These are phyloP conservation scores for Hanseniaspora pseudoguilliermondii DNA, from an alignment of 805 yeast genomes.

Conservation along the genomic window DNA sequence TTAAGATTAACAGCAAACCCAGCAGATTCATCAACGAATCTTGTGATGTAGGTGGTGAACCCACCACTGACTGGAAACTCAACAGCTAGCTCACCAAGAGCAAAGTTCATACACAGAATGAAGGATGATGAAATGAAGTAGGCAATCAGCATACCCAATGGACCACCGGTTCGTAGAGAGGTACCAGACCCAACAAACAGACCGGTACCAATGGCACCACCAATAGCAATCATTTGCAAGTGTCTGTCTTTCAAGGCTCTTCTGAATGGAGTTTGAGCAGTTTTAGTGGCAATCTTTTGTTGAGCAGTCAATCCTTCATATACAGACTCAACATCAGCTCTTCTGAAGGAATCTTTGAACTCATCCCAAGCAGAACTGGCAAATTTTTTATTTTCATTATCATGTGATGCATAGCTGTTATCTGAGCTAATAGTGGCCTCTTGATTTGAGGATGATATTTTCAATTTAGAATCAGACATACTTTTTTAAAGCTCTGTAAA, in stretches of 20 bases:
- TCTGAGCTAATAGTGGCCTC: background rate
- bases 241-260: conserved; percentile 42
- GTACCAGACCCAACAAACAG: conserved; percentile 60
- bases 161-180: conserved; percentile 52
- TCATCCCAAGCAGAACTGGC: conserved; percentile 26
- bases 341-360: conserved; percentile 38
- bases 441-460: background rate
- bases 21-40: conserved; percentile 47
- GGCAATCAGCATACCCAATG: conserved; percentile 49
- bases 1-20: conserved; percentile 54
- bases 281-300: conserved; percentile 34
- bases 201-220: conserved; percentile 68
- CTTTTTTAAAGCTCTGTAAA: background rate
- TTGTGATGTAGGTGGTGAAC: conserved; percentile 45
- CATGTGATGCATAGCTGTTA: conserved; percentile 28
- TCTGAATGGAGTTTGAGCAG: conserved; percentile 46
- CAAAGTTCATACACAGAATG: conserved; percentile 48
- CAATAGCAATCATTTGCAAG: conserved; percentile 56
- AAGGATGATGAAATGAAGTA: conserved; percentile 43
- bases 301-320: conserved; percentile 26
- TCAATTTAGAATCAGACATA: conserved; percentile 7
- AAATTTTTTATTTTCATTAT: background rate
- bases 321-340: conserved; percentile 26
- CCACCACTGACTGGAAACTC: conserved; percentile 55
- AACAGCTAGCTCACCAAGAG: conserved; percentile 48